Base-by-base conservation (phyloP, 352 stramenopile species). In the Phytopythium chamaehyphon region DNA sequence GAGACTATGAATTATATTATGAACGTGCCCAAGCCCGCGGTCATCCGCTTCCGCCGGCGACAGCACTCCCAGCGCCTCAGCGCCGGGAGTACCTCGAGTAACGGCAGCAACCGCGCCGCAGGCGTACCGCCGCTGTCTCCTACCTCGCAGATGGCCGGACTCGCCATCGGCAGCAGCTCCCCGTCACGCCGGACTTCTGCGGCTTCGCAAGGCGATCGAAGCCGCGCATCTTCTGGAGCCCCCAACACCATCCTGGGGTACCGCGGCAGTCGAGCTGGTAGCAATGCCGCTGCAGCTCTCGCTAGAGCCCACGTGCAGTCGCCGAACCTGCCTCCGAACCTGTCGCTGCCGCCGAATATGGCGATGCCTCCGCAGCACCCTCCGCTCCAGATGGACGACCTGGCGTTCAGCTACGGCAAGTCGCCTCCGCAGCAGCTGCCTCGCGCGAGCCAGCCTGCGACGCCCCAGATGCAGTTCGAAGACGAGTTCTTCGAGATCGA, bases 1-100 rank as follows among this genome's bases (percentile, higher is more conserved):
- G 73, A 85, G 59, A 87, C 61, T n/a, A 91, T 93, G 78, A 71
- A 85, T 51, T 89, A 88, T 61, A 80, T 93, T 62, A 90, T 89
- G 78, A 83, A 87, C 59, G 78, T 90, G 39, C 76, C 80, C 48
- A 91, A 91, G 67, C 83, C 83, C 6, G 78, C 80, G 0, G 72
- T 90, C 1, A 71, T 93, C 19, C 78, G 83, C 6, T 93, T 93
- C 54, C 76, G 77, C 48, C 69, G 75, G 22, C 54, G 26, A 15
- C 26, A 51, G 8, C 6, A 51, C 3, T 28, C 46, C 21, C 19
- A 10, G 22, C 35, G 40, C 1, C 35, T 49, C 4, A 55, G 38
- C 24, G 49, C 38, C 1, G 49, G 49, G 38, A 49, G 39, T 40
- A 55, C 39, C 39, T 21, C 38, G 12, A 46, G 49, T 15, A 58